A percentile compares a stretch with the other conserved stretches of the same genome.
phyloP scores from a whole-genome alignment of 306 rosid species.

The Cicer yamashitae region DNA sequence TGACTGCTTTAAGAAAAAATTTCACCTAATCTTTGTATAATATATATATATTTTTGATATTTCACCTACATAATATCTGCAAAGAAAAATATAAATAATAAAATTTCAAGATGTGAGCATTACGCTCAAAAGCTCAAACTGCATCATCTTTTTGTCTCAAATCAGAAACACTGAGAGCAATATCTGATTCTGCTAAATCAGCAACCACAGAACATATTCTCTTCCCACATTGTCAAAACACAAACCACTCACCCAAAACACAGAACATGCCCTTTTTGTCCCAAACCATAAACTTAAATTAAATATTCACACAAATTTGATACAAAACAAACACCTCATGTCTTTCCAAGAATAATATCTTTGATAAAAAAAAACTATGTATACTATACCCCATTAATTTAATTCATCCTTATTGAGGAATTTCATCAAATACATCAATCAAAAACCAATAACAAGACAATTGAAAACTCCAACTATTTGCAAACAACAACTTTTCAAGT shows the following conservation, averaged over 20 bases:
- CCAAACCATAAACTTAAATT: background rate
- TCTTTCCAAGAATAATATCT: background rate
- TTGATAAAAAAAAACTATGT: background rate
- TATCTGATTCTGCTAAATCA: conserved; percentile 8
- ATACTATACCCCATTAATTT: background rate
- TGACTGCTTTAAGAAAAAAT: too few relatives aligned
- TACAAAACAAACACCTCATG: background rate
- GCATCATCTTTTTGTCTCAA: background rate
- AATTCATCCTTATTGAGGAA: conserved; percentile 6
- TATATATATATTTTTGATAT: background rate
- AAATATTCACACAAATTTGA: background rate
- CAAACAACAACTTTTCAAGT: background rate
- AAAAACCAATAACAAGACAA: background rate
- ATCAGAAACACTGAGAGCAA: background rate
- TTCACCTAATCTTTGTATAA: too few relatives aligned
- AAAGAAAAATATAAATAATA: background rate
- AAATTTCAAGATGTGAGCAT: background rate
- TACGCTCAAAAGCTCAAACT: background rate
- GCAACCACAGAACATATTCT: conserved; percentile 26
- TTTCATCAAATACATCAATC: conserved; percentile 21
- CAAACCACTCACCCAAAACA: conserved; percentile 21
- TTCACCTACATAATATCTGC: background rate
- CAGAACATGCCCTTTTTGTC: conserved; percentile 22
- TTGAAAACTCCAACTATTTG: background rate
- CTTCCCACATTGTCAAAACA: conserved; percentile 18